These are phyloP conservation scores for Phialophora verrucosa DNA, from an alignment of 2,329 filamentous ascomycete species.

Conservation along the genomic window DNA sequence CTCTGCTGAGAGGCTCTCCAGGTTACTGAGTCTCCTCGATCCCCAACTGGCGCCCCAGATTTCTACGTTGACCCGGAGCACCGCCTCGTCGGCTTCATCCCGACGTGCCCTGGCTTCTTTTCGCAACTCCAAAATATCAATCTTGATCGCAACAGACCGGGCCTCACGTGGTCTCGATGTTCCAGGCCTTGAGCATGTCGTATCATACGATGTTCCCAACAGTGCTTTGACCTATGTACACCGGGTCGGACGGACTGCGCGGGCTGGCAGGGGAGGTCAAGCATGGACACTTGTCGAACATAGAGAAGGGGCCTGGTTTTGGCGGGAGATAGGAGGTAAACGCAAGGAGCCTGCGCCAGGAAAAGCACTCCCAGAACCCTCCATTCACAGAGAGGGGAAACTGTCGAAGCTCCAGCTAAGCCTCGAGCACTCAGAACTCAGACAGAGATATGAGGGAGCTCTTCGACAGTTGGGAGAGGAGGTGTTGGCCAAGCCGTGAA, in stretches of 20 bases:
- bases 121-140: slow-evolving; percentile 84
- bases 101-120: slow-evolving; percentile 82
- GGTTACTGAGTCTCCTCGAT: slow-evolving; percentile 80
- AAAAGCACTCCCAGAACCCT: slow-evolving; percentile 6
- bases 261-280: slow-evolving; percentile 81
- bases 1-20: slow-evolving; percentile 87
- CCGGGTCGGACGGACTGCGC: slow-evolving; percentile 90
- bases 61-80: slow-evolving; percentile 75
- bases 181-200: slow-evolving; percentile 83
- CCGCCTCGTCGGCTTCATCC: slow-evolving; percentile 49
- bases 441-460: slow-evolving; percentile 35
- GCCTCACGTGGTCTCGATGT: slow-evolving; percentile 95
- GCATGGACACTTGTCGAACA: slow-evolving; percentile 85
- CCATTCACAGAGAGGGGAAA: slow-evolving; percentile 24
- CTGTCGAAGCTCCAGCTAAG: slow-evolving; percentile 28
- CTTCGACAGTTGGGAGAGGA: slow-evolving; percentile 35
- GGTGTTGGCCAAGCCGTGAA: slow-evolving; percentile 19
- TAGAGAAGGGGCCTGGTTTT: slow-evolving; percentile 88
- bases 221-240: slow-evolving; percentile 98
- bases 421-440: slow-evolving; percentile 26
- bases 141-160: slow-evolving; percentile 94
- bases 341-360: slow-evolving; percentile 42
- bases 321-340: slow-evolving; percentile 71
- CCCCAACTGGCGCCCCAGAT: slow-evolving; percentile 91
- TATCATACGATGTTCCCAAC: slow-evolving; percentile 94